Evolutionary conservation across 2,329 filamentous ascomycete species (phyloP), one percentile per base, ranked within the genome.

Genomic region (Chaetoscypha palmicola): DNA sequence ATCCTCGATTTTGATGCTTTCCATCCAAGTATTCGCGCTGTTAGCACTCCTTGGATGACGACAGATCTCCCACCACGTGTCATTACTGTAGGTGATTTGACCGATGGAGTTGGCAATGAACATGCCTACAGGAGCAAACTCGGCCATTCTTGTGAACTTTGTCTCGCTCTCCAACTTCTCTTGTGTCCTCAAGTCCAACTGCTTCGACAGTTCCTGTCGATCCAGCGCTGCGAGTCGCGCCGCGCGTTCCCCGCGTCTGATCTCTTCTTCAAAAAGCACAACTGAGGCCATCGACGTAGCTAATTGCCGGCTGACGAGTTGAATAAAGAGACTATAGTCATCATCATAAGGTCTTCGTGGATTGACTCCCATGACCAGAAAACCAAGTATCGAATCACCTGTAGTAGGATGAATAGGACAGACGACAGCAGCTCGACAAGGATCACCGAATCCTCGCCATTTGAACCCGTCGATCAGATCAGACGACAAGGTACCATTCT

Each of bases 231-330:
- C 86, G 24, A 89, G 69, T 43, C 77, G 79, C 16, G 86, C 86
- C 1, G 85, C 86, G 54, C 72, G 74, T 62, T 88, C 81, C 1
- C 84, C 83, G 48, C 84, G 74, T 46, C 76, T 76, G 51, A 91
- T 89, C 59, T 92, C 86, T 53, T 91, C 86, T 59, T 91, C 86
- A 46, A 90, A 90, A 1, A 92, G 64, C 0, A 90, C 83, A 0
- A 90, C 86, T 0, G 85, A 90, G 1, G 86, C 86, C 61, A 91
- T 73, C 0, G 85, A 88, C 0, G 86, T 91, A 7, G 82, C 84
- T 7, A 91, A 68, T 59, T 91, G 86, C 17, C 85, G 75, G 36
- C 80, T 82, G 4, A 91, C 66, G 1, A 91, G 70, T 54, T 85
- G 80, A 28, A 91, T 72, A 55, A 91, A 92, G 0, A 91, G 69